Evolutionary conservation across 257 asterid genomes (phyloP).

Genomic region (Gentiana dahurica): DNA sequence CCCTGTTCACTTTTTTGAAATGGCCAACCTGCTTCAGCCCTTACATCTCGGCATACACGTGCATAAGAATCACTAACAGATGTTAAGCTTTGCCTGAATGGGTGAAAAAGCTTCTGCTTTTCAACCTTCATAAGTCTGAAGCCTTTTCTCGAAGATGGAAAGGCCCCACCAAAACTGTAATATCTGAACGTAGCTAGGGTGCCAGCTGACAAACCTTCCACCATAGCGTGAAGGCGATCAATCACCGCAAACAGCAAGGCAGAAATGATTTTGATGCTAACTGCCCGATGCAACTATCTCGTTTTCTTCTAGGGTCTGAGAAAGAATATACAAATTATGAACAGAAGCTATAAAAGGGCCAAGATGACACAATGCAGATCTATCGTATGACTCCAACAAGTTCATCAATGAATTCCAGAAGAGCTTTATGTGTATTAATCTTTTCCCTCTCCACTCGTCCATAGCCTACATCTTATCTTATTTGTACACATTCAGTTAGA

Average conservation of each 20-base stretch:
- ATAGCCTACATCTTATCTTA: no score
- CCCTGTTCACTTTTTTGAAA: slow-evolving; percentile 59
- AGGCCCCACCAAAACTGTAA: slow-evolving; percentile 30
- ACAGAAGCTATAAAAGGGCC: not conserved
- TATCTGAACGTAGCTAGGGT: slow-evolving; percentile 46
- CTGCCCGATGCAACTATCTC: slow-evolving; percentile 57
- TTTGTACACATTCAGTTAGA: no score
- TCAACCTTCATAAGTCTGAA: slow-evolving; percentile 28
- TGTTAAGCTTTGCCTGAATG: slow-evolving; percentile 21
- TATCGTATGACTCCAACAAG: no score
- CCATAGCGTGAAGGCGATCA: slow-evolving; percentile 18
- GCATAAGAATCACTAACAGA: slow-evolving; percentile 20
- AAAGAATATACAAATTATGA: not conserved
- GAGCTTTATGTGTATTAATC: no score
- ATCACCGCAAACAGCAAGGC: not conserved
- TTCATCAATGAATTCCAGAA: no score
- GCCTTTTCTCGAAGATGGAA: slow-evolving; percentile 30
- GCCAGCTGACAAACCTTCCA: slow-evolving; percentile 41
- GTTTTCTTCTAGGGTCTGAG: slow-evolving; percentile 27
- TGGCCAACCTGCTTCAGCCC: slow-evolving; percentile 77
- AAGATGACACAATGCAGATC: not conserved
- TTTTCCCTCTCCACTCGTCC: no score
- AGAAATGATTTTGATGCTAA: not conserved
- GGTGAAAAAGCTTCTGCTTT: slow-evolving; percentile 27
- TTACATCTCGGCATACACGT: slow-evolving; percentile 33